Evolutionary conservation across 768 basidiomycete genomes (phyloP).

Genomic region (Lentinus tigrinus): DNA sequence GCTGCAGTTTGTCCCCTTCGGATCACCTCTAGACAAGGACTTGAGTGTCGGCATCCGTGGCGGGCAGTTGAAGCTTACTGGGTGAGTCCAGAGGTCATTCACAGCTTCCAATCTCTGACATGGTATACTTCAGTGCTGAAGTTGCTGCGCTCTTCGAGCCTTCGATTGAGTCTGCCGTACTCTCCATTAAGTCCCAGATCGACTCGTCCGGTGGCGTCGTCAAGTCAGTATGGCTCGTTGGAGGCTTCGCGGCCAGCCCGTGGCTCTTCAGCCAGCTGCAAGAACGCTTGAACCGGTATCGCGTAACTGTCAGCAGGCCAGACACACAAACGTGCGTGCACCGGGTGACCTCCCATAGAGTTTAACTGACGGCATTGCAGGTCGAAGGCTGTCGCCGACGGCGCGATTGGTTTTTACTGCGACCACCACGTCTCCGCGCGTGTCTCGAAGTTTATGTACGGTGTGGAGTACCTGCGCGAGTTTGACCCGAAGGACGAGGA

Average conservation of each 20-base stretch:
- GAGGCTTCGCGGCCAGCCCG: slow-evolving; percentile 80
- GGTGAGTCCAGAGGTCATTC: slow-evolving; percentile 38
- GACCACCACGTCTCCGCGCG: slow-evolving; percentile 83
- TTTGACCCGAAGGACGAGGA: slow-evolving; percentile 65
- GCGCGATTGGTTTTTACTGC: slow-evolving; percentile 81
- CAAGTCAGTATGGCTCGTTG: slow-evolving; percentile 82
- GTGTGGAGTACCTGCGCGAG: slow-evolving; percentile 75
- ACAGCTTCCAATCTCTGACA: background rate
- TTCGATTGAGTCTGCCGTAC: slow-evolving; percentile 70
- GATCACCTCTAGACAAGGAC: slow-evolving; percentile 79
- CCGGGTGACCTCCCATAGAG: background rate
- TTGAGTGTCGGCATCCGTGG: slow-evolving; percentile 63
- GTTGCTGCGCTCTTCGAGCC: slow-evolving; percentile 79
- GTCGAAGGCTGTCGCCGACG: slow-evolving; percentile 83
- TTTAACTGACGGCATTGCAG: slow-evolving; percentile 34
- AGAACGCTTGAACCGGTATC: slow-evolving; percentile 55
- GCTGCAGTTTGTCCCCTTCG: slow-evolving; percentile 71
- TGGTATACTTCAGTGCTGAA: slow-evolving; percentile 31
- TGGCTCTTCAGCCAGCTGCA: slow-evolving; percentile 79
- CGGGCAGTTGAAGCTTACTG: slow-evolving; percentile 70
- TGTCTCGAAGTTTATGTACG: slow-evolving; percentile 78
- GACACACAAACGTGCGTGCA: slow-evolving; percentile 72
- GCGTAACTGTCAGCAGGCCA: slow-evolving; percentile 67
- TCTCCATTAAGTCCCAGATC: slow-evolving; percentile 70
- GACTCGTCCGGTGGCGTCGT: slow-evolving; percentile 67